Conservation (phyloP, 2,329 filamentous ascomycete genomes). For the Aspergillus oerlinghausenensis region DNA sequence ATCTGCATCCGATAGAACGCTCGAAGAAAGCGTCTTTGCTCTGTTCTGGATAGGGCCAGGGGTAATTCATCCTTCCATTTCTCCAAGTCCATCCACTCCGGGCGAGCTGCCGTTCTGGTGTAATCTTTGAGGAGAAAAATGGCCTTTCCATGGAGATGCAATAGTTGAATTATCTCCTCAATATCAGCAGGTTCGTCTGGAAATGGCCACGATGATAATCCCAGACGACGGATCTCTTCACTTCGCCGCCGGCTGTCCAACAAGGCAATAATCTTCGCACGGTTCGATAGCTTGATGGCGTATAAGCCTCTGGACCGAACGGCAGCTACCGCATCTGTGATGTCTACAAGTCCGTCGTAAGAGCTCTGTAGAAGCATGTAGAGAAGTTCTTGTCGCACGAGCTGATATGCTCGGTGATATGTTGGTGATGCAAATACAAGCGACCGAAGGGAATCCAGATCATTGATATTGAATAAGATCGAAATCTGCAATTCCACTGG, state of each 20-base stretch:
- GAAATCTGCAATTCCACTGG: slow-evolving; percentile 15
- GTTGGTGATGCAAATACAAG: slow-evolving; percentile 13
- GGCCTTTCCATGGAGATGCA: slow-evolving; percentile 4
- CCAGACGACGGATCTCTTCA: slow-evolving; percentile 9
- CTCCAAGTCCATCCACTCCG: neutral
- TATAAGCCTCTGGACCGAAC: slow-evolving; percentile 14
- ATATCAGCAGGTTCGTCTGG: slow-evolving; percentile 1
- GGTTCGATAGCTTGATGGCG: neutral
- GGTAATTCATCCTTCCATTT: slow-evolving; percentile 5
- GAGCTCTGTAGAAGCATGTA: neutral
- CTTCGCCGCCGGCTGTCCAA: slow-evolving; percentile 15
- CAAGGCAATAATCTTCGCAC: slow-evolving; percentile 11
- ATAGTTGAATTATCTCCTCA: slow-evolving; percentile 7
- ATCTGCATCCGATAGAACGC: slow-evolving; percentile 18
- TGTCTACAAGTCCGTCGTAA: slow-evolving; percentile 9
- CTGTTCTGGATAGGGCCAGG: slow-evolving; percentile 2
- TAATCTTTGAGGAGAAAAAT: slow-evolving; percentile 8
- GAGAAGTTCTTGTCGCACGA: slow-evolving; percentile 4
- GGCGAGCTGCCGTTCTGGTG: neutral
- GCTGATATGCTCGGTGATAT: slow-evolving; percentile 12
- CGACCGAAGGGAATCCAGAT: slow-evolving; percentile 11
- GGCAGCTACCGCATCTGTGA: slow-evolving; percentile 15
- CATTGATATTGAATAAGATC: slow-evolving; percentile 10
- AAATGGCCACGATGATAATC: neutral
- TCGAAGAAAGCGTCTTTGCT: slow-evolving; percentile 11